phyloP scores from a whole-genome alignment of 768 basidiomycete genomes.

The Mycena capillaripes region DNA sequence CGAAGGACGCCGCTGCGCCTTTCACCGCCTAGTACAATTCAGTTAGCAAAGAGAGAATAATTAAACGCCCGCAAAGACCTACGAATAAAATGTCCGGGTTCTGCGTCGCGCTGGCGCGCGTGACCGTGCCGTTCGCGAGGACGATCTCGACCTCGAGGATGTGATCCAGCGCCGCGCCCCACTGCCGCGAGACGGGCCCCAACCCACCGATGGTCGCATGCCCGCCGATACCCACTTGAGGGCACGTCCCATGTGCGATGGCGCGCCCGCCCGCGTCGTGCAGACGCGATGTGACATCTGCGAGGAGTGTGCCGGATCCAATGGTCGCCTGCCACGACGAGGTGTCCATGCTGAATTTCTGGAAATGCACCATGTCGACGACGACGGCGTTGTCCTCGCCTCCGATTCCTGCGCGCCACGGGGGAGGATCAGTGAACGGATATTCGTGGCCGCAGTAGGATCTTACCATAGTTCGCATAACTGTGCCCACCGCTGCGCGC shows the following conservation, averaged over 20 bases:
- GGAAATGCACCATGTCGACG: slow-evolving; percentile 44
- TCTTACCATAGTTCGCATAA: slow-evolving; percentile 32
- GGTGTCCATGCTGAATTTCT: slow-evolving; percentile 42
- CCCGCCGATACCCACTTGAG: slow-evolving; percentile 45
- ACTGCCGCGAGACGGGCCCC: slow-evolving; percentile 41
- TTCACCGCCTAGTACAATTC: slow-evolving; percentile 39
- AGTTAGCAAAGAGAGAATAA: neutral
- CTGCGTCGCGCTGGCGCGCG: slow-evolving; percentile 38
- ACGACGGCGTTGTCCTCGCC: slow-evolving; percentile 46
- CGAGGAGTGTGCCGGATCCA: slow-evolving; percentile 41
- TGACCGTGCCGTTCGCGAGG: slow-evolving; percentile 39
- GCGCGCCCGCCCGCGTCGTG: slow-evolving; percentile 39
- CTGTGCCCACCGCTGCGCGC: slow-evolving; percentile 33
- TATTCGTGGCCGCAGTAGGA: too few relatives aligned
- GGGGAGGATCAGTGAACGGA: too few relatives aligned
- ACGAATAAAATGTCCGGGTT: slow-evolving; percentile 43
- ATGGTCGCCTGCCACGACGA: slow-evolving; percentile 41
- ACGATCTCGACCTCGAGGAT: slow-evolving; percentile 42
- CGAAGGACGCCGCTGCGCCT: slow-evolving; percentile 47
- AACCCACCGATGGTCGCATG: slow-evolving; percentile 42
- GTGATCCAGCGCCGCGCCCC: slow-evolving; percentile 44
- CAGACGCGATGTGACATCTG: slow-evolving; percentile 39
- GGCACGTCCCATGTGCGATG: slow-evolving; percentile 48
- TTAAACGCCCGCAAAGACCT: neutral
- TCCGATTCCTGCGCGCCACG: slow-evolving; percentile 37